Conservation (phyloP, 2,329 filamentous ascomycete genomes). For the Basipetospora chlamydospora region DNA sequence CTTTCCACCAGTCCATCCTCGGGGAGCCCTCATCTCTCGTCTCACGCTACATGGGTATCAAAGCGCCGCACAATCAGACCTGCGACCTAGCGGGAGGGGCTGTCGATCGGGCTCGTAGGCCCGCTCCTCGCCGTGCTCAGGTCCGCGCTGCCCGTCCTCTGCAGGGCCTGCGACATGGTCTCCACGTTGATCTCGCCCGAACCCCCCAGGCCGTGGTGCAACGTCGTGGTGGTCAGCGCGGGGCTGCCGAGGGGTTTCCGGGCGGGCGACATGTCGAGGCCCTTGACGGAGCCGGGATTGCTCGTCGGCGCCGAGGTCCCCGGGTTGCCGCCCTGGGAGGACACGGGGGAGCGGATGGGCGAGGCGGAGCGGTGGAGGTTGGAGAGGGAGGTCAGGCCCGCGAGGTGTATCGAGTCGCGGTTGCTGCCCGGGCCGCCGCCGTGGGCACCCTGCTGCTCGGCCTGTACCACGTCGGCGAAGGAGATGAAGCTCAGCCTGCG, state of each 20-base stretch:
- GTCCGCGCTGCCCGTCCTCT: conserved; percentile 74
- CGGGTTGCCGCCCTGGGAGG: conserved; percentile 50
- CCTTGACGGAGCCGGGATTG: conserved; percentile 60
- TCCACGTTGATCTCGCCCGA: conserved; percentile 68
- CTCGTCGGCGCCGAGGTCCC: conserved; percentile 63
- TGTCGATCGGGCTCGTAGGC: conserved; percentile 42
- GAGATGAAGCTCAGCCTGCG: conserved; percentile 87
- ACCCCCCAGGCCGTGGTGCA: conserved; percentile 32
- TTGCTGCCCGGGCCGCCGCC: conserved; percentile 41
- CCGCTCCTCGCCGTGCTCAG: conserved; percentile 42
- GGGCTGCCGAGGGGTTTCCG: conserved; percentile 50
- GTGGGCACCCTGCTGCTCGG: no score
- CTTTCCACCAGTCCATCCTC: no score
- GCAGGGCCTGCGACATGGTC: conserved; percentile 82
- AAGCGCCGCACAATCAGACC: no score
- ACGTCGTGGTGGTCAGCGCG: conserved; percentile 35
- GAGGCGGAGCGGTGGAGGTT: conserved; percentile 28
- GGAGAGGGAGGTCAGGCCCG: conserved; percentile 33
- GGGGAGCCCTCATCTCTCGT: no score
- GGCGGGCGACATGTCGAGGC: conserved; percentile 54
- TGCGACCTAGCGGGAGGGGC: conserved; percentile 7
- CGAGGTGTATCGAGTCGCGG: conserved; percentile 56
- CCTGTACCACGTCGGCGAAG: conserved; percentile 87
- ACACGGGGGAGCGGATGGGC: conserved; percentile 65
- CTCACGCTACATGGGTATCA: no score